Evolutionary conservation across 2,329 filamentous ascomycete genomes (phyloP).

Genomic region (Colletotrichum tofieldiae): DNA sequence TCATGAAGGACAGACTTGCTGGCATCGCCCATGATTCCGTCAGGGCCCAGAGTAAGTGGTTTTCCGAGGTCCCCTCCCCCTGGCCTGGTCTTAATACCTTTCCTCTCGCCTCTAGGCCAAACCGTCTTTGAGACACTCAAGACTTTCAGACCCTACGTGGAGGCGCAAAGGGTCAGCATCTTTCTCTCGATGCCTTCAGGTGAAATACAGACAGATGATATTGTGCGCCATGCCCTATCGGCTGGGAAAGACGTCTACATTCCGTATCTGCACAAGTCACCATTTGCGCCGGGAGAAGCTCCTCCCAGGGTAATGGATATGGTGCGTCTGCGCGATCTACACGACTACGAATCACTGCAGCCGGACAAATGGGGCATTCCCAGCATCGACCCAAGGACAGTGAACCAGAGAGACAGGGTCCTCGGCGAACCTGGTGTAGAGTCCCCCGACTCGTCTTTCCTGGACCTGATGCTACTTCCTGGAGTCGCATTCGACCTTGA

Average conservation of each 20-base stretch:
- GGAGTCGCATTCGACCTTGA: conserved; percentile 90
- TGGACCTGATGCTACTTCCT: conserved; percentile 93
- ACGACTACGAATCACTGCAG: conserved; percentile 84
- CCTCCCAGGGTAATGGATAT: conserved; percentile 90
- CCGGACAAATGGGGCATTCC: conserved; percentile 95
- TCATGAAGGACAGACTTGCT: conserved; percentile 78
- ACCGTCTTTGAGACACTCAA: conserved; percentile 76
- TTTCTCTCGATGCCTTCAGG: conserved; percentile 94
- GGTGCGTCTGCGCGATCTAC: conserved; percentile 81
- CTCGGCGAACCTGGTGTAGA: conserved; percentile 74
- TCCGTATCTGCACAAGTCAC: conserved; percentile 84
- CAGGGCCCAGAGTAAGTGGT: conserved; percentile 77
- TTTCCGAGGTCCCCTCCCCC: no score
- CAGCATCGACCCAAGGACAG: conserved; percentile 78
- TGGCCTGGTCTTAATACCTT: conserved; percentile 17
- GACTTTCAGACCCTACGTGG: conserved; percentile 80
- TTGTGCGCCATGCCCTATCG: conserved; percentile 85
- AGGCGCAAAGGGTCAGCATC: conserved; percentile 83
- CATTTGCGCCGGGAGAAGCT: conserved; percentile 62
- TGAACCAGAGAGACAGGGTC: conserved; percentile 79
- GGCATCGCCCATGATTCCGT: conserved; percentile 74
- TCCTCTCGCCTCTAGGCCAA: conserved; percentile 66
- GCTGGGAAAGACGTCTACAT: conserved; percentile 90
- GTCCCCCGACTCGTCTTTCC: conserved; percentile 49
- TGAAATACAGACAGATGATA: conserved; percentile 87